Conservation (phyloP, 768 basidiomycete genomes). For the Phallus indusiatus region DNA sequence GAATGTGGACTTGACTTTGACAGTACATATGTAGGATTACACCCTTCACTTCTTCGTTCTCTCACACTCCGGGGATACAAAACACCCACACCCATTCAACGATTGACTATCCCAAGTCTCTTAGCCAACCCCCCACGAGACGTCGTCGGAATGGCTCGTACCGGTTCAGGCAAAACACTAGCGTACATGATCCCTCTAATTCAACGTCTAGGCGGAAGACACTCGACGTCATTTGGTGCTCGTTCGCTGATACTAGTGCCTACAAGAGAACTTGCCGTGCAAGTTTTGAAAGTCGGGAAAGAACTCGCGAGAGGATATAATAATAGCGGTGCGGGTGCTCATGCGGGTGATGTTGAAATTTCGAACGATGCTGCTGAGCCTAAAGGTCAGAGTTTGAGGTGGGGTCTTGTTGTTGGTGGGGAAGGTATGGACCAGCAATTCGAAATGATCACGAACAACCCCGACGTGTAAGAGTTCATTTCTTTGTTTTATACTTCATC, state of each 20-base stretch:
- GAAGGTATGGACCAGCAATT: slow-evolving; percentile 96
- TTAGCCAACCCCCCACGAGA: slow-evolving; percentile 80
- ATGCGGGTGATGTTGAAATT: slow-evolving; percentile 61
- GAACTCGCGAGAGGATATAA: slow-evolving; percentile 82
- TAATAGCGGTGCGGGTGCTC: slow-evolving; percentile 40
- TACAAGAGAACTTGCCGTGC: slow-evolving; percentile 87
- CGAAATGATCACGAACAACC: slow-evolving; percentile 87
- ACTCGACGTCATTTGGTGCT: slow-evolving; percentile 71
- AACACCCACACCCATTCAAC: slow-evolving; percentile 93
- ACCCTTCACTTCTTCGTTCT: slow-evolving; percentile 74
- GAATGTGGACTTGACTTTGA: not conserved
- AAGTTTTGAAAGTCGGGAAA: slow-evolving; percentile 91
- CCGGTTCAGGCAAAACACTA: slow-evolving; percentile 95
- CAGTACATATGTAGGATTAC: slow-evolving; percentile 46
- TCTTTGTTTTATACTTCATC: slow-evolving; percentile 4
- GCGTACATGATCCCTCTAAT: slow-evolving; percentile 92
- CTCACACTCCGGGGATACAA: slow-evolving; percentile 89
- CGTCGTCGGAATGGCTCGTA: slow-evolving; percentile 96
- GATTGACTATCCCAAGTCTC: slow-evolving; percentile 77
- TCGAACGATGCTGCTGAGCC: slow-evolving; percentile 36
- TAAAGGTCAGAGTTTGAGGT: slow-evolving; percentile 59
- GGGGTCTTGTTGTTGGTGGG: slow-evolving; percentile 94
- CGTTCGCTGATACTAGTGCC: slow-evolving; percentile 86
- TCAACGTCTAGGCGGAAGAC: slow-evolving; percentile 74
- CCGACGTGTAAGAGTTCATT: slow-evolving; percentile 71